Evolutionary conservation across 306 rosid genomes (phyloP), one percentile per base, ranked within the genome.

Genomic region (Cucumis hystrix): DNA sequence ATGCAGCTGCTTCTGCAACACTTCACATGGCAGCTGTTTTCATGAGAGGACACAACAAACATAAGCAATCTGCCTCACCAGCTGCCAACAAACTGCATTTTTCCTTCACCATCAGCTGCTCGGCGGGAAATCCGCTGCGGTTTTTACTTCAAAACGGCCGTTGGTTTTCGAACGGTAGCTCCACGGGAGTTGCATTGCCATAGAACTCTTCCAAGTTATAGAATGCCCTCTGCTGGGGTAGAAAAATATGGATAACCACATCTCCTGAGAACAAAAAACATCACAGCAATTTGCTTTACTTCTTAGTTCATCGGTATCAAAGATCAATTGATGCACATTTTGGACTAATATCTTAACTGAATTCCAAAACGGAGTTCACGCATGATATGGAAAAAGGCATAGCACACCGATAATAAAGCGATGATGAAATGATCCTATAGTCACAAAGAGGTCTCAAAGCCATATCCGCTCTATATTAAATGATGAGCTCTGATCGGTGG

Each of bases 191-290:
- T n/a, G 98, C 98, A 39, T 92, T 92, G 13, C 77, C 97, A 40
- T 92, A 95, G 76, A 95, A 95, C 79, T 95, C 98, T 82, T 95
- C 98, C 87, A 94, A 85, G 79, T 94, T 94, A 91, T 94, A 94
- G 87, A 90, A 94, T 57, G 80, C 89, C 80, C 98, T 87, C 61
- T 90, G 93, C 63, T 56, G 89, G 6, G 98, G 98, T 85, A 94
- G 98, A 85, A 94, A 94, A 80, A 94, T 87, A 79, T 94, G 98
- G 81, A 94, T 70, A 14, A 94, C 92, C 43, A 92, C 96, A 82
- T 94, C 98, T 82, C 98, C 97, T 95, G 92, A 76, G 73, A 35
- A 80, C 80, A 68, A 78, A 81, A 49, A 79, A 28, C 51, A 58
- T 5, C 30, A 66, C 4, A 74, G 23, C 16, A 35, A 52, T 81